Evolutionary conservation across 106 monocot genomes (phyloP).

Genomic region (Dendrobium catenatum): DNA sequence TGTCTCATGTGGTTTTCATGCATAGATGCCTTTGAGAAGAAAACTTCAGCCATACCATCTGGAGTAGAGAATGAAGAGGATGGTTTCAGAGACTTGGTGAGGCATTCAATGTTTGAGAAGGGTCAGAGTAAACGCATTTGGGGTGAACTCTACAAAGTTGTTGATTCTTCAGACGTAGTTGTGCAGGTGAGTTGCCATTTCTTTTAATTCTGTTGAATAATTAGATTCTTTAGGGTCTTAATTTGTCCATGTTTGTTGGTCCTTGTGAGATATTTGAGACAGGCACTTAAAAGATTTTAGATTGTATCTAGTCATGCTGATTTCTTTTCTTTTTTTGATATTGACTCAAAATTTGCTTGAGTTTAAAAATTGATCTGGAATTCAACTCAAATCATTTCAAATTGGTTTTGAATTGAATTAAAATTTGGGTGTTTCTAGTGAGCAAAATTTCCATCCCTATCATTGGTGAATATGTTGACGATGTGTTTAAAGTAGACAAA

Average conservation of each 20-base stretch:
- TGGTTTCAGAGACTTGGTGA: constrained; percentile 76
- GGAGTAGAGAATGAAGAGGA: constrained; percentile 54
- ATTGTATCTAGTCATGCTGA: not conserved
- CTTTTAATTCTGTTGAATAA: not conserved
- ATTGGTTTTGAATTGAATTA: too few relatives aligned
- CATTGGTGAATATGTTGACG: not conserved
- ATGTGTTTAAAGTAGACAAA: not conserved
- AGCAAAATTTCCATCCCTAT: not conserved
- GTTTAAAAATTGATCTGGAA: too few relatives aligned
- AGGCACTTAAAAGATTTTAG: not conserved
- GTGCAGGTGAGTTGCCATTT: constrained; percentile 53
- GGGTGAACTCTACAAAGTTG: constrained; percentile 98
- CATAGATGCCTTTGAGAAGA: constrained; percentile 75
- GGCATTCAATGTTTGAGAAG: constrained; percentile 97
- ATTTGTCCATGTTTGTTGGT: not conserved
- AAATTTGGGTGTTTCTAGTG: too few relatives aligned
- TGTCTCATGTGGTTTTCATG: not conserved
- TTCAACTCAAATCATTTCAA: too few relatives aligned
- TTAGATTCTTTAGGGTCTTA: not conserved
- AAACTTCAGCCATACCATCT: constrained; percentile 21
- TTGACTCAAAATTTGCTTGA: too few relatives aligned
- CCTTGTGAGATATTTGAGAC: not conserved
- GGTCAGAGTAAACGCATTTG: constrained; percentile 98
- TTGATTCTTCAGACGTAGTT: constrained; percentile 96
- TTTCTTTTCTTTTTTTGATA: not conserved